Evolutionary conservation across 1,284 basidiomycete genomes (phyloP), one percentile per base, ranked within the genome.

Genomic region (Porodaedalea pini): DNA sequence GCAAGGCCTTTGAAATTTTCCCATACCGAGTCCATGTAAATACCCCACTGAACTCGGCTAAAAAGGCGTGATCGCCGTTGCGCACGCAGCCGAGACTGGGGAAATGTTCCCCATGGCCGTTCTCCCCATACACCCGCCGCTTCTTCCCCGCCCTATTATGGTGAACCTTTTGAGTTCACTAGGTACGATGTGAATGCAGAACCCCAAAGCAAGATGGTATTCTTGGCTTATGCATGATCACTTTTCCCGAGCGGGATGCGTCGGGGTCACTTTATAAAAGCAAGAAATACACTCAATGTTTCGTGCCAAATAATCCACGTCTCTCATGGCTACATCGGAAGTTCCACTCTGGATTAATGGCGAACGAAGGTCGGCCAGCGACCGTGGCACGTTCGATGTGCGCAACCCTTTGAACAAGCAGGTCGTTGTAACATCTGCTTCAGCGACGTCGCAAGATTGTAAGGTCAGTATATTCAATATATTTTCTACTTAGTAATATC

Each of bases 381-480:
- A 67, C 19, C 70, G 66, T 3, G 67, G 68, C 5, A 75, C 74
- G 1, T 83, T 79, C 63, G 71, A 78, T 27, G 74, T 82, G 19
- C 65, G 64, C 51, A 80, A 77, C 58, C 75, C 79, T 1, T 69
- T 71, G 57, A 71, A 75, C 3, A 67, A 70, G 10, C 50, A 68
- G 17, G 68, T 78, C 11, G 76, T 80, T 15, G 75, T 76, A 2
- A 68, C 64, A 43, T 69, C 75, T 4, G 77, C 78, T 0, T 72
- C 78, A 2, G 80, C 79, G 0, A 73, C 77, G 7, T 69, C 67
- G 23, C 71, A 72, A 19, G 80, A 82, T 62, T 79, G 78, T 57
- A 69, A 67, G 25, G 59, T 57, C 25, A 39, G 59, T 41, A n/a
- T 25, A 13, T 49, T 4, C 4, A 11, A 39, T 44, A 44, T 34